Conservation (phyloP, 148 eudicot species). For the Chenopodium album region DNA sequence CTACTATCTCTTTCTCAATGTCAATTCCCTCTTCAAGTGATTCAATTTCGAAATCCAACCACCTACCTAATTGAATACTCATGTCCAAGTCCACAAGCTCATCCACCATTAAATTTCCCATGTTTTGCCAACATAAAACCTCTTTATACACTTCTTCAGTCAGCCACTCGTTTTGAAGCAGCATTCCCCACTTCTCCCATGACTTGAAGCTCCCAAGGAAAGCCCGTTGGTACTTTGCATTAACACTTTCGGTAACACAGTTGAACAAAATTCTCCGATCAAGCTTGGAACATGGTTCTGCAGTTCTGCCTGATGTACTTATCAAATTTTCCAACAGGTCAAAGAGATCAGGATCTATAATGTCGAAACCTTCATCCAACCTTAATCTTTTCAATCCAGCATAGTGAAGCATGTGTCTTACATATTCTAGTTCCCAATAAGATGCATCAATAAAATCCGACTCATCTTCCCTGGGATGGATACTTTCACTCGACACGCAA, state of each 20-base stretch:
- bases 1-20: constrained; percentile 51
- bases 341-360: constrained; percentile 50
- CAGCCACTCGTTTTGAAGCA: constrained; percentile 46
- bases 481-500: constrained; percentile 36
- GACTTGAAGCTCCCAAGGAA: constrained; percentile 47
- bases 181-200: constrained; percentile 49
- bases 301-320: constrained; percentile 29
- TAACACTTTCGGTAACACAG: constrained; percentile 53
- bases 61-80: constrained; percentile 67
- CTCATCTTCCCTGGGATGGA: constrained; percentile 43
- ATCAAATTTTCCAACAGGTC: constrained; percentile 58
- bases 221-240: constrained; percentile 37
- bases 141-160: constrained; percentile 70
- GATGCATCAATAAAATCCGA: constrained; percentile 36
- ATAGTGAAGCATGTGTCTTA: constrained; percentile 46
- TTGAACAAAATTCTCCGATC: constrained; percentile 59
- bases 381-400: constrained; percentile 48
- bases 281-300: constrained; percentile 46
- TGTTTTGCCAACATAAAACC: constrained; percentile 49
- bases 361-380: constrained; percentile 40
- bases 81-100: constrained; percentile 86
- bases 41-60: constrained; percentile 78
- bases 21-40: constrained; percentile 73
- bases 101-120: constrained; percentile 68
- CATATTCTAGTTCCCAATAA: constrained; percentile 65